Evolutionary conservation across 768 basidiomycete genomes (phyloP), one percentile per base, ranked within the genome.

Genomic region (Pulveroboletus frians): DNA sequence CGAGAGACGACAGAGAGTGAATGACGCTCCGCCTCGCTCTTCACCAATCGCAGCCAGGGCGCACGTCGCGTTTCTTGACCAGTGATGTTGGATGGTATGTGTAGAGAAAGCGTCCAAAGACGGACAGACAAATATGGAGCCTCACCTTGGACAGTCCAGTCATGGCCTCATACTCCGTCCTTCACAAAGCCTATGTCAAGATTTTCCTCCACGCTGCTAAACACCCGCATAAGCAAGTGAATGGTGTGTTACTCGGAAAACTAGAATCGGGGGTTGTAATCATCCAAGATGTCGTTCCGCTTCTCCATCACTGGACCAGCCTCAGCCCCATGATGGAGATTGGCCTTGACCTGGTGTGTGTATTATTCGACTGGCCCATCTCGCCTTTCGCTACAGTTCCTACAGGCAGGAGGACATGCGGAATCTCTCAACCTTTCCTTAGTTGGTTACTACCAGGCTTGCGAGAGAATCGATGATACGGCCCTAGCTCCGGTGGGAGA

Each of bases 311-410:
- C 62, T 92, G 88, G 88, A 88, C 87, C 7, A 83, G 77, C 57
- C 73, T 92, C 46, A 85, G 83, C 52, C 85, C 87, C 4, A 86
- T 86, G 83, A 89, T 89, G 84, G 88, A 90, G 63, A 82, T 88
- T 52, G 89, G 87, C 21, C 75, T 90, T 36, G 85, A 88, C 58
- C 69, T 88, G 60, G 88, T 87, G 55, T 56, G 81, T 69, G 26
- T 15, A 29, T 34, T 43, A 14, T 35, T 43, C 7, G 14, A 30
- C 44, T 39, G 17, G 29, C 21, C 11, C n/a, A 15, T 40, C 43
- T 41, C 17, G n/a, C 37, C 37, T 32, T 31, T 50, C 8, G 20
- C 27, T 50, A 39, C 37, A 47, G 11, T 27, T 23, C 40, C 30
- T 27, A 37, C 62, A 88, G 86, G 84, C 81, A 34, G 71, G 63